Percentiles rank a stretch among this genome's conserved stretches.
Evolutionary conservation across 345 rosid species (phyloP).

Genomic region (Psidium guajava): DNA sequence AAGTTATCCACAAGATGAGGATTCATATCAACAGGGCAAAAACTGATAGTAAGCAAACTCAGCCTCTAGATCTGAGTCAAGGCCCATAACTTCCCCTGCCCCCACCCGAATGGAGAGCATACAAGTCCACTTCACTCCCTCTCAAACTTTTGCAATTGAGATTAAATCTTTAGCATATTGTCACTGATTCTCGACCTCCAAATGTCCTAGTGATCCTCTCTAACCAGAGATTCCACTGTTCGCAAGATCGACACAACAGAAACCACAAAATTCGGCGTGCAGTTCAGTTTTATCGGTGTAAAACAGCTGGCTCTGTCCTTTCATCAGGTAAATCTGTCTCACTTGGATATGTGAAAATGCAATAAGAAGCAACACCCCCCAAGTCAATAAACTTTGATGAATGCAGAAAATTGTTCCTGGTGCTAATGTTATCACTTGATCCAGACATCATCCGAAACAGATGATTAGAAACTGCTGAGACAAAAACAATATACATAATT

Average conservation of each 20-base stretch:
- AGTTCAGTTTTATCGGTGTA: background rate
- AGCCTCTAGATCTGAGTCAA: background rate
- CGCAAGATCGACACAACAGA: background rate
- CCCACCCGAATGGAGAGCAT: background rate
- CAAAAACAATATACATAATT: background rate
- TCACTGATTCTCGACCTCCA: background rate
- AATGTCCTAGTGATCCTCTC: background rate
- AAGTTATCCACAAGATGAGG: background rate
- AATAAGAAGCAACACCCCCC: background rate
- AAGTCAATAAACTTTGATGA: background rate
- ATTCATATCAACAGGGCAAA: background rate
- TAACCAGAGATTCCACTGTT: background rate
- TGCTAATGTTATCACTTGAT: background rate
- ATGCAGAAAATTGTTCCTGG: background rate
- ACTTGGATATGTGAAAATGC: background rate
- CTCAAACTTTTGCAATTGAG: background rate
- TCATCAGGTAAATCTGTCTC: background rate
- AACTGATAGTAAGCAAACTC: background rate
- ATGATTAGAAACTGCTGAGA: background rate
- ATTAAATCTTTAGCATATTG: background rate
- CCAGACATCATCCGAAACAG: background rate
- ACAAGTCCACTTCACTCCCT: background rate
- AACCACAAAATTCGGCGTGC: background rate
- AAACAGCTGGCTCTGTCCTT: background rate
- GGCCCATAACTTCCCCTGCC: background rate